Evolutionary conservation across 768 basidiomycete genomes (phyloP), one percentile per base, ranked within the genome.

Genomic region (Roridomyces roridus): DNA sequence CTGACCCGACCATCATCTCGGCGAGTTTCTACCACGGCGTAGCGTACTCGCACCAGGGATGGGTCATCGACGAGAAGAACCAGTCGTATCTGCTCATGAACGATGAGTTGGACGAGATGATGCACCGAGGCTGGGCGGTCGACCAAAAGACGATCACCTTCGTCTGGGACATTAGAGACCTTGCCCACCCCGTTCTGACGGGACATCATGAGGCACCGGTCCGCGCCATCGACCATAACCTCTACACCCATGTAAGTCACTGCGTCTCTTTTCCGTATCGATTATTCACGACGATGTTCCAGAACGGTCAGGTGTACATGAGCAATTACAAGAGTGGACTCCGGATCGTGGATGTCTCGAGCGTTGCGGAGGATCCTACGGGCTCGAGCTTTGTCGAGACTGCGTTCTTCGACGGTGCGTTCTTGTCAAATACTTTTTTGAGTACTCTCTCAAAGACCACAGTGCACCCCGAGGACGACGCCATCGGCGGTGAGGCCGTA

Each of bases 31-130:
- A 71, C 57, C 65, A 65, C 23, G 70, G 70, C 41, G 70, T 68
- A 11, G 46, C 60, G 25, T 71, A 71, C 59, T 66, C 70, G 25
- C 70, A 71, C 60, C 70, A 71, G 52, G 70, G 70, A 28, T 71
- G 67, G 68, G 67, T 71, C 11, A 52, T 69, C 20, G 68, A 70
- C 37, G 61, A 60, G 40, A 56, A 64, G 41, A 44, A 67, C 43
- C 70, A 71, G 51, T 49, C 51, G 20, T 69, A 64, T 55, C 59
- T 70, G 14, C 57, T 71, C 25, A 46, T 69, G 28, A 69, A 71
- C 46, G 70, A 71, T 37, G 70, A 71, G 45, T 36, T 55, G 48
- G 70, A 70, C 42, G 68, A 70, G 47, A 42, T 53, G 42, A 54
- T 45, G 36, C 4, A 21, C 7, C 51, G 58, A 35, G 58, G 59